Conservation (phyloP, 768 basidiomycete genomes). For the Amanita pseudoporphyria region DNA sequence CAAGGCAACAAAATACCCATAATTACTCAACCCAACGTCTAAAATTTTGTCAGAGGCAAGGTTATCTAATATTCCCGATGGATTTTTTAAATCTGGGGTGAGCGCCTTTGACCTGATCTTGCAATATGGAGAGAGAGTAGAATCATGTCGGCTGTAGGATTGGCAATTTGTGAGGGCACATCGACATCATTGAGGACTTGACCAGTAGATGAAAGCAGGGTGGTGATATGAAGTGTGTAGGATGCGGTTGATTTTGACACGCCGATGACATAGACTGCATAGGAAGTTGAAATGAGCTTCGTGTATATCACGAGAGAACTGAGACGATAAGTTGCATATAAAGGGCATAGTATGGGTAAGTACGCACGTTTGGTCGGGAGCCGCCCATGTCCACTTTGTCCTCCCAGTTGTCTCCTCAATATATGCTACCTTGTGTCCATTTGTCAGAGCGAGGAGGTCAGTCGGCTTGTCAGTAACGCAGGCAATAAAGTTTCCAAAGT, state of each 20-base stretch:
- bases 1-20: slow-evolving; percentile 55
- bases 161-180: slow-evolving; percentile 41
- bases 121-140: slow-evolving; percentile 17
- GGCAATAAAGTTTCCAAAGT: slow-evolving; percentile 45
- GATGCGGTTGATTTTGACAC: slow-evolving; percentile 39
- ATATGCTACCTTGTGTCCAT: slow-evolving; percentile 48
- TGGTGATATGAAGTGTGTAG: slow-evolving; percentile 59
- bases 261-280: slow-evolving; percentile 49
- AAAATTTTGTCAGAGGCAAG: slow-evolving; percentile 38
- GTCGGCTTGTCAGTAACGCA: slow-evolving; percentile 15
- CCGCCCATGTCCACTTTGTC: slow-evolving; percentile 62
- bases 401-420: slow-evolving; percentile 44
- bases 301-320: slow-evolving; percentile 63
- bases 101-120: slow-evolving; percentile 35
- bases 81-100: slow-evolving; percentile 7
- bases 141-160: slow-evolving; percentile 23
- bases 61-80: background rate
- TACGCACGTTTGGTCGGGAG: slow-evolving; percentile 56
- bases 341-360: background rate
- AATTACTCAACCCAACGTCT: slow-evolving; percentile 48
- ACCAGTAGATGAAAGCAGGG: slow-evolving; percentile 47
- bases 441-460: slow-evolving; percentile 44
- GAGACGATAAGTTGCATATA: background rate
- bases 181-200: slow-evolving; percentile 35
- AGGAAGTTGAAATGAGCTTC: slow-evolving; percentile 42